Evolutionary conservation across 2,329 filamentous ascomycete species (phyloP).

Genomic region (Celoporthe dispersa): DNA sequence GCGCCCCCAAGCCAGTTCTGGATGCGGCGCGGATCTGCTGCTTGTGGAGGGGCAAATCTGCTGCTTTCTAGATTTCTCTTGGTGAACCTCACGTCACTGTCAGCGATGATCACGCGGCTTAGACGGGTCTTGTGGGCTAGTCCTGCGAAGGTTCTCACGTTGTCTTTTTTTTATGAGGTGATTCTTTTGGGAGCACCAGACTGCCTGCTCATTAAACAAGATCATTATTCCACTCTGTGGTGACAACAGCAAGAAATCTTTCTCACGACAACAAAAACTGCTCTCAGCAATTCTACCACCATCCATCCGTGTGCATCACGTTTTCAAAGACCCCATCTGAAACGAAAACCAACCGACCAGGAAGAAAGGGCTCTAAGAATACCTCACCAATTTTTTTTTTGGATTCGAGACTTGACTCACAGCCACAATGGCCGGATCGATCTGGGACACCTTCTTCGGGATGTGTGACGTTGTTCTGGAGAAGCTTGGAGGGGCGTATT

Average conservation of each 20-base stretch:
- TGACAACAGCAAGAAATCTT: background rate
- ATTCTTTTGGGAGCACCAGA: background rate
- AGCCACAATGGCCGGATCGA: background rate
- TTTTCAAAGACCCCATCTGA: background rate
- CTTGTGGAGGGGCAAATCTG: background rate
- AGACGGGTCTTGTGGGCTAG: background rate
- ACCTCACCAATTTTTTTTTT: background rate
- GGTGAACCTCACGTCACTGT: background rate
- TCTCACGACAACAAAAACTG: background rate
- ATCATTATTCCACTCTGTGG: background rate
- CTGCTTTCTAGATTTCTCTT: background rate
- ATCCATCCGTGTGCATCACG: too few species aligned
- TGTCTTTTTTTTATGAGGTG: background rate
- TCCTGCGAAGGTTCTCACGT: background rate
- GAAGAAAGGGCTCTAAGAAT: background rate
- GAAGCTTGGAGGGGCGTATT: constrained; percentile 19
- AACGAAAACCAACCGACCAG: background rate
- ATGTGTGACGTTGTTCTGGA: constrained; percentile 21
- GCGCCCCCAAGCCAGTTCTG: background rate
- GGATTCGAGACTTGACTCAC: background rate
- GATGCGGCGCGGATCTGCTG: background rate
- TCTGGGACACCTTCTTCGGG: constrained; percentile 13
- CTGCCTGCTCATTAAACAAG: background rate
- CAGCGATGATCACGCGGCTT: background rate
- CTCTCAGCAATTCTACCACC: too few species aligned